phyloP scores from a whole-genome alignment of 2,329 filamentous ascomycete species.

The Emmonsiellopsis sp. region DNA sequence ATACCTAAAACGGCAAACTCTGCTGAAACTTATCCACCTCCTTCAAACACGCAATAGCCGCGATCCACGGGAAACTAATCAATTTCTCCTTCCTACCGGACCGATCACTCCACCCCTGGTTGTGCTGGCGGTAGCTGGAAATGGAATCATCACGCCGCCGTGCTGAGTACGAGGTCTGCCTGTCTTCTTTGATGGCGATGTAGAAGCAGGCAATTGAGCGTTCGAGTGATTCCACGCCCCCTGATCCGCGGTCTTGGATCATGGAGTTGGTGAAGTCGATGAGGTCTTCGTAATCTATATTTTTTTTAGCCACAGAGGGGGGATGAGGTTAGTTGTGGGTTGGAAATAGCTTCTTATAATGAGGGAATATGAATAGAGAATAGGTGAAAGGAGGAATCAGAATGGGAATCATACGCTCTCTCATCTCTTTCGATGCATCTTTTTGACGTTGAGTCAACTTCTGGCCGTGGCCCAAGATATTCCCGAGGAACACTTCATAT shows the following conservation, averaged over 20 bases:
- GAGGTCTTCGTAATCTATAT: conserved; percentile 15
- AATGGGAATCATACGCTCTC: conserved; percentile 10
- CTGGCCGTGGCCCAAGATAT: conserved; percentile 14
- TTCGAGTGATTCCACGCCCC: conserved; percentile 15
- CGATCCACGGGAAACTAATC: conserved; percentile 18
- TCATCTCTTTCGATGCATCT: conserved; percentile 16
- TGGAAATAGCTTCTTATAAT: neutral
- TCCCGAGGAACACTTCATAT: conserved; percentile 12
- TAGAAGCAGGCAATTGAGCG: conserved; percentile 19
- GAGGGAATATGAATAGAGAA: neutral
- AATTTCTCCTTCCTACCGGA: conserved; percentile 7
- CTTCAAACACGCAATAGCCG: conserved; percentile 16
- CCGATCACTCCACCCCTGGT: neutral
- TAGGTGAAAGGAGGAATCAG: neutral
- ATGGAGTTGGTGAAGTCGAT: conserved; percentile 14
- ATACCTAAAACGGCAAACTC: conserved; percentile 3
- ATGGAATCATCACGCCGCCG: neutral
- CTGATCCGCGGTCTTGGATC: conserved; percentile 14
- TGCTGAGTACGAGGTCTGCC: neutral
- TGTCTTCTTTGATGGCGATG: conserved; percentile 8
- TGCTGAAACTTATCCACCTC: conserved; percentile 17
- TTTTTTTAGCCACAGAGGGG: neutral
- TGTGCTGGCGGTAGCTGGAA: neutral
- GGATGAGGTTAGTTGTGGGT: neutral
- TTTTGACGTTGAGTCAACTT: conserved; percentile 15